Evolutionary conservation across 202 grass and related monocot genomes (phyloP).

Genomic region (Carex arenaria): DNA sequence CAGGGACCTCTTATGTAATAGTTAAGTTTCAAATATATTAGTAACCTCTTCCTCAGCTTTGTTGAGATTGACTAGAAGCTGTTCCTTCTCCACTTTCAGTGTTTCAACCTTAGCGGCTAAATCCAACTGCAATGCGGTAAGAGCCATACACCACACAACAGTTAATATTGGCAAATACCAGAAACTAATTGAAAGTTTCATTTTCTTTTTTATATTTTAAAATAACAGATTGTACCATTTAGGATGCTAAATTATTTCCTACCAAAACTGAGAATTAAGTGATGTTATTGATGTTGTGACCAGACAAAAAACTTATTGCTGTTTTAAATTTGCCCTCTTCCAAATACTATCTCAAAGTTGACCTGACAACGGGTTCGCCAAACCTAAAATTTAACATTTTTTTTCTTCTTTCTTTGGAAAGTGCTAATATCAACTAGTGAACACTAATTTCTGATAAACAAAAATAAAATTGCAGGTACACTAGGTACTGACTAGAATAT

Average conservation of each 20-base stretch:
- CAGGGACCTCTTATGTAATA: background rate
- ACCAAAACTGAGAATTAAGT: background rate
- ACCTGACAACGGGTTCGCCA: background rate
- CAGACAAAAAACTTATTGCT: background rate
- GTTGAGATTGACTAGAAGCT: conserved; percentile 30
- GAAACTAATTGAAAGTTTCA: background rate
- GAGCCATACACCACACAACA: background rate
- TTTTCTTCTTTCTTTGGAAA: background rate
- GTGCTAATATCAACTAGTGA: background rate
- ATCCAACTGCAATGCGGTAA: background rate
- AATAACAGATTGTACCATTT: background rate
- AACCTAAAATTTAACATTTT: background rate
- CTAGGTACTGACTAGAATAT: background rate
- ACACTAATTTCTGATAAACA: background rate
- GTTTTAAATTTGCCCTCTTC: too few relatives aligned
- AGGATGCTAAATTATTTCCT: background rate
- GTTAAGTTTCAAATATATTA: background rate
- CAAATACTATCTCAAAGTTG: too few relatives aligned
- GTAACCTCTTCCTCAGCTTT: conserved; percentile 32
- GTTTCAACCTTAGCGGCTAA: conserved; percentile 23
- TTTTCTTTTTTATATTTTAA: background rate
- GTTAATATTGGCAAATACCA: background rate
- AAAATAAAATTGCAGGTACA: background rate
- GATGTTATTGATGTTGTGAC: background rate
- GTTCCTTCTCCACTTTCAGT: conserved; percentile 31